These are phyloP conservation scores for Volvox carteri DNA, from an alignment of 163 green algal species.

Conservation along the genomic window DNA sequence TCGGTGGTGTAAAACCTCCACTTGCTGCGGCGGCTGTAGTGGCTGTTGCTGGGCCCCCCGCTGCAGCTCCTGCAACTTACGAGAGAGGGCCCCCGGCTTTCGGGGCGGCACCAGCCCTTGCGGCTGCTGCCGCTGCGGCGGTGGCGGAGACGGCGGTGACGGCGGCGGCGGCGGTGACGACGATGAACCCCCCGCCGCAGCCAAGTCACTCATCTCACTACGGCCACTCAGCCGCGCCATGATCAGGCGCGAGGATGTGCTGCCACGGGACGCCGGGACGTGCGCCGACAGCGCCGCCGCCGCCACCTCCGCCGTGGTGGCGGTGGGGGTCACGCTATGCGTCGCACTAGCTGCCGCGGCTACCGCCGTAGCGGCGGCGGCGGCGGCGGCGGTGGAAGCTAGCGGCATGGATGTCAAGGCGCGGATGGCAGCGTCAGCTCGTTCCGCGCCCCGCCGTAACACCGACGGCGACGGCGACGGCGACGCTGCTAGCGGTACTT, in stretches of 20 bases:
- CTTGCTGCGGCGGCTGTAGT: not conserved
- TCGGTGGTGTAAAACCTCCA: not conserved
- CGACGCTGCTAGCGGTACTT: not conserved
- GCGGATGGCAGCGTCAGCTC: no score
- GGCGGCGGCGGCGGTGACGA: no score
- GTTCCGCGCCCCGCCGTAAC: no score
- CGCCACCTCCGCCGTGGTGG: not conserved
- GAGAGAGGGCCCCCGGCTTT: constrained; percentile 8
- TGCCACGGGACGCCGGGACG: not conserved
- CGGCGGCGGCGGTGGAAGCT: no score
- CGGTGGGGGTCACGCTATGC: not conserved
- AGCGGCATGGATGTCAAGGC: no score
- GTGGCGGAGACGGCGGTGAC: no score
- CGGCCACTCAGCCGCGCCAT: not conserved
- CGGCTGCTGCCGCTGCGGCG: not conserved
- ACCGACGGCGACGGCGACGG: no score
- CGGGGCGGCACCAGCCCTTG: not conserved
- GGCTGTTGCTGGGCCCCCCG: not conserved
- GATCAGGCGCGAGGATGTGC: not conserved
- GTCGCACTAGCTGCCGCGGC: no score
- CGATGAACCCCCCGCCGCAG: no score
- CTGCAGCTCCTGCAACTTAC: constrained; percentile 18
- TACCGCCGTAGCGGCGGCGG: no score
- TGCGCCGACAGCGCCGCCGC: not conserved
- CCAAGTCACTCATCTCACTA: no score